Base-by-base conservation (phyloP, 768 basidiomycete genomes). In the Gloeophyllum trabeum region DNA sequence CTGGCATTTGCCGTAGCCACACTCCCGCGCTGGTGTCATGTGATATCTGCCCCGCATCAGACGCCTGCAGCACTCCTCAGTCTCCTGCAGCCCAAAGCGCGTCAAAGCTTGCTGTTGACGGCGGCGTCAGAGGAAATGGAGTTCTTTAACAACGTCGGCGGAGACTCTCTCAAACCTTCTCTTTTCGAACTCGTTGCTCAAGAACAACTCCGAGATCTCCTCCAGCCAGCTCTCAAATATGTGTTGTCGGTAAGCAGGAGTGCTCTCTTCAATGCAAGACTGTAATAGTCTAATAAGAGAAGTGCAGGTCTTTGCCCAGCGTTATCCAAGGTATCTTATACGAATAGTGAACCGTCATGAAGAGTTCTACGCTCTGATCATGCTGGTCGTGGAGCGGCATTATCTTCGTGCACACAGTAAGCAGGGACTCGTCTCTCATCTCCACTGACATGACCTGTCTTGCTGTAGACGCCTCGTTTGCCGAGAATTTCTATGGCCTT, bases 201-300 rank as follows among this genome's bases (percentile, higher is more conserved):
- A 59, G 93, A 96, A 50, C 92, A 97, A 57, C 75, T 98, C 16
- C 67, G 85, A 45, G 89, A 93, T 56, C 70, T 96, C 5, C 70
- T 98, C 10, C 93, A 97, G 54, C 94, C 94, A 24, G 91, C 93
- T 12, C 65, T 96, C 55, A 90, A 93, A 64, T 97, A 98, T 64
- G 81, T 93, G 35, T 66, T 98, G 24, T 84, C 85, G 47, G 93
- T 93, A 58, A 64, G 82, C 58, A 35, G 19, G 26, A 25, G 23
- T 24, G 21, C 35, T 13, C 19, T 2, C 5, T 46, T 14, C 10
- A 22, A 19, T 45, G 39, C 41, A 35, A 44, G 16, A 41, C 36
- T 16, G 35, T 36, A 30, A 26, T 10, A 4, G 22, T 24, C 4
- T 19, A 36, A n/a, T 21, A 20, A n/a, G n/a, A n/a, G n/a, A n/a